These are phyloP conservation scores for Rhizoclosmatium globosum DNA, from an alignment of 192 early-diverging fungal genomes.

Conservation along the genomic window DNA sequence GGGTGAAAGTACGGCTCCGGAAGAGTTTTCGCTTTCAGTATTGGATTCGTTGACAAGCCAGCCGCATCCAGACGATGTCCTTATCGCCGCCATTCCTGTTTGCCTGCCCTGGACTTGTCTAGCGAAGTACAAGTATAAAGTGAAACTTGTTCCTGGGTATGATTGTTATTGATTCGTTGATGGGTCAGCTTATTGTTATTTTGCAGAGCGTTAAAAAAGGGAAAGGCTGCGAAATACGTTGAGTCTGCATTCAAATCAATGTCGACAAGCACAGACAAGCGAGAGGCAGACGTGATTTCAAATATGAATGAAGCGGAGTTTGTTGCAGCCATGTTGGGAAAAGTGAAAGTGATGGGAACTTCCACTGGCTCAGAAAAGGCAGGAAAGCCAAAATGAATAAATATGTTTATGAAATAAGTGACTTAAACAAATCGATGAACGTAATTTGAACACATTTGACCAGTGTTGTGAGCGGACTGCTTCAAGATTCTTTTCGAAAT, in stretches of 20 bases:
- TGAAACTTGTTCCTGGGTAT: slow-evolving; percentile 89
- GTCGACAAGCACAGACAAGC: slow-evolving; percentile 50
- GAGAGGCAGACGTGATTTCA: slow-evolving; percentile 73
- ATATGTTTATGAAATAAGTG: too few species aligned
- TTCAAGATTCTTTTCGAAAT: too few species aligned
- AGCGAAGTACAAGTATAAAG: slow-evolving; percentile 91
- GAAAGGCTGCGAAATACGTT: slow-evolving; percentile 78
- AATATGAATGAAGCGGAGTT: slow-evolving; percentile 85
- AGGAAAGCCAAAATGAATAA: too few species aligned
- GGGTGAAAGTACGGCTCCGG: too few species aligned
- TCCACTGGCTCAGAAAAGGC: too few species aligned
- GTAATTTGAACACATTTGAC: too few species aligned
- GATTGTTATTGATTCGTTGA: too few species aligned
- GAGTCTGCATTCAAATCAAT: slow-evolving; percentile 52
- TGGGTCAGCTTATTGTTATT: too few species aligned
- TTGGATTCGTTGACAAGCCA: slow-evolving; percentile 84
- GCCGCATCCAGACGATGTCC: slow-evolving; percentile 80
- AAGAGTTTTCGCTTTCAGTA: slow-evolving; percentile 44
- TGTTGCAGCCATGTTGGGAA: slow-evolving; percentile 83
- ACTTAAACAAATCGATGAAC: too few species aligned
- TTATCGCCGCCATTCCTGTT: slow-evolving; percentile 88
- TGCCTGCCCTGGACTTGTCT: slow-evolving; percentile 91
- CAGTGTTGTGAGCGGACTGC: too few species aligned
- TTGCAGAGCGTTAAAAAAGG: slow-evolving; percentile 84
- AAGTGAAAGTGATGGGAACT: slow-evolving; percentile 76